phyloP scores from a whole-genome alignment of 306 rosid species.

The Lablab purpureus region DNA sequence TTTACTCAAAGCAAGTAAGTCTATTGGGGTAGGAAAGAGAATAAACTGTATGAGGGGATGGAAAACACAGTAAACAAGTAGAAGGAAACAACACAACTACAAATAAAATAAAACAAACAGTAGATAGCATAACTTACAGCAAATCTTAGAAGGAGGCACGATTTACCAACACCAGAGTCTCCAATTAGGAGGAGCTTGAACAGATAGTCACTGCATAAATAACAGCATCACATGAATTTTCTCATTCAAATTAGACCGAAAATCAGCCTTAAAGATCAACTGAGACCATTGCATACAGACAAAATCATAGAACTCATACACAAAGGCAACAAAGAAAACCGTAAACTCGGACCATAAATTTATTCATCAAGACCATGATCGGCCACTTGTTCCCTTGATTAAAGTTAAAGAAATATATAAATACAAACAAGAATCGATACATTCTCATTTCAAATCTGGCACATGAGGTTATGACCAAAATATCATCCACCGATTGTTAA shows the following conservation, averaged over 20 bases:
- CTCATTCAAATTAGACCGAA: conserved; percentile 28
- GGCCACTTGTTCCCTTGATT: background rate
- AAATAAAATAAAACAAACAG: background rate
- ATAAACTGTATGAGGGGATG: background rate
- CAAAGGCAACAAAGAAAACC: background rate
- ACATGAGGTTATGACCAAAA: background rate
- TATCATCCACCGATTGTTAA: background rate
- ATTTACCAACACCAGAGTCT: conserved; percentile 99
- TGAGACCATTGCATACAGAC: conserved; percentile 7
- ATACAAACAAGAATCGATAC: background rate
- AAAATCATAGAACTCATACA: background rate
- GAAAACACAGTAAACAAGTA: background rate
- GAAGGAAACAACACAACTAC: background rate
- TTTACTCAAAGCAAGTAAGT: background rate
- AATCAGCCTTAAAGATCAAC: conserved; percentile 20
- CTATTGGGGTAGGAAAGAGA: background rate
- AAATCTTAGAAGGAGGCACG: conserved; percentile 97
- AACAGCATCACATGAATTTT: conserved; percentile 27
- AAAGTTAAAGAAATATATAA: background rate
- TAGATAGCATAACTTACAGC: conserved; percentile 78
- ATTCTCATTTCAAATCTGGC: conserved; percentile 6
- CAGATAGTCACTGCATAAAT: conserved; percentile 82
- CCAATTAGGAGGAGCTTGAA: conserved; percentile 98
- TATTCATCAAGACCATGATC: background rate
- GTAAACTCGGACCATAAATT: background rate